Base-by-base conservation (phyloP, 257 asterid species). In the Pogostemon cablin region DNA sequence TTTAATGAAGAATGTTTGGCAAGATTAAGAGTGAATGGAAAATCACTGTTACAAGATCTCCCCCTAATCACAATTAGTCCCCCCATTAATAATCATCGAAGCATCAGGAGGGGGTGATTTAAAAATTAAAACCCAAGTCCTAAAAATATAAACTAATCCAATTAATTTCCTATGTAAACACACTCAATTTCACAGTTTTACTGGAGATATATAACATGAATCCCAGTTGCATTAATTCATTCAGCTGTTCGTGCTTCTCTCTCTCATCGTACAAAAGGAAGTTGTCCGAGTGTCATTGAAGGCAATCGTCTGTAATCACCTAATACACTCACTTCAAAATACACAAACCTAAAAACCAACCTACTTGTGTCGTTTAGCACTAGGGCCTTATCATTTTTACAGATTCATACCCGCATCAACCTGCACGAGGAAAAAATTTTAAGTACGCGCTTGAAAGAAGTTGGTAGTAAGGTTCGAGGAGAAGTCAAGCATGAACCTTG, bases 401-500 rank as follows among this genome's bases (percentile, higher is more conserved):
- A 76, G 67, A 66, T 73, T 25, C 10, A 20, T 65, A 66, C 72
- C 37, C 49, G 44, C 71, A 72, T 77, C 73, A 80, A 71, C 77
- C 85, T 76, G 81, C 73, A 62, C 49, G 62, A 56, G 57, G 20
- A 42, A 15, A n/a, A 43, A 20, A 67, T n/a, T 42, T 4, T 25
- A 25, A 38, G 1, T 20, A 62, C 53, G 55, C 62, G 43, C 69
- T 46, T 38, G 53, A 50, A 59, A 25, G 15, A 34, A 40, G 62
- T 56, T 15, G 6, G 25, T 35, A 17, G 38, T 32, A 62, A 55
- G 55, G 42, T 68, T 47, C 8, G 9, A 75, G 37, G 43, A 54
- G 7, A 37, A 20, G 32, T 61, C 59, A 49, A 75, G 68, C 46
- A 74, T 54, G 11, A 65, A 89, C 89, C 90, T 81, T 75, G 60